Conservation (phyloP, 257 asterid species). For the Leptodermis oblonga region DNA sequence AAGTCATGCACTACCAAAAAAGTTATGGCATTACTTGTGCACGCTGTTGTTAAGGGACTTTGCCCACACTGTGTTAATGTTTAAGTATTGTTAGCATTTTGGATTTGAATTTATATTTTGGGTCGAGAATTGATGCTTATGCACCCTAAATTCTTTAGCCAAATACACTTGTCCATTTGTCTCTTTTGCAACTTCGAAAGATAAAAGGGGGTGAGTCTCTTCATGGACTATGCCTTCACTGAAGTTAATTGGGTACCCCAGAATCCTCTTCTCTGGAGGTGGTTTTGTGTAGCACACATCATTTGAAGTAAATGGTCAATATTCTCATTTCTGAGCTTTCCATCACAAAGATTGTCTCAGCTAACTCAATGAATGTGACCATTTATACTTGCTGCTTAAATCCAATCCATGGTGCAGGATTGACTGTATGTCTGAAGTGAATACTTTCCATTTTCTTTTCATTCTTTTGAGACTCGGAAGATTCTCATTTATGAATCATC, state of each 20-base stretch:
- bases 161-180: too few species aligned
- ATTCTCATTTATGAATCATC: not conserved
- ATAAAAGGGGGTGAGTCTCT: too few species aligned
- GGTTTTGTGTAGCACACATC: not conserved
- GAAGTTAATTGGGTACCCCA: not conserved
- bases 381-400: not conserved
- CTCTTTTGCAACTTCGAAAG: too few species aligned
- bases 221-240: too few species aligned
- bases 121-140: too few species aligned
- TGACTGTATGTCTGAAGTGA: not conserved
- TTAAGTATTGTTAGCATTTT: too few species aligned
- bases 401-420: not conserved
- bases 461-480: not conserved
- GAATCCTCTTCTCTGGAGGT: not conserved
- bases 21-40: too few species aligned
- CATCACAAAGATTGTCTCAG: not conserved
- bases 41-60: too few species aligned
- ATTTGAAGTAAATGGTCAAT: not conserved
- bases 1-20: too few species aligned
- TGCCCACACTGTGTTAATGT: too few species aligned
- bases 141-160: too few species aligned
- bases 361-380: not conserved
- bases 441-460: not conserved
- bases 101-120: too few species aligned
- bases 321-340: not conserved